These are phyloP conservation scores for Pleurotus salmoneostramineus DNA, from an alignment of 768 basidiomycete species.

Conservation along the genomic window DNA sequence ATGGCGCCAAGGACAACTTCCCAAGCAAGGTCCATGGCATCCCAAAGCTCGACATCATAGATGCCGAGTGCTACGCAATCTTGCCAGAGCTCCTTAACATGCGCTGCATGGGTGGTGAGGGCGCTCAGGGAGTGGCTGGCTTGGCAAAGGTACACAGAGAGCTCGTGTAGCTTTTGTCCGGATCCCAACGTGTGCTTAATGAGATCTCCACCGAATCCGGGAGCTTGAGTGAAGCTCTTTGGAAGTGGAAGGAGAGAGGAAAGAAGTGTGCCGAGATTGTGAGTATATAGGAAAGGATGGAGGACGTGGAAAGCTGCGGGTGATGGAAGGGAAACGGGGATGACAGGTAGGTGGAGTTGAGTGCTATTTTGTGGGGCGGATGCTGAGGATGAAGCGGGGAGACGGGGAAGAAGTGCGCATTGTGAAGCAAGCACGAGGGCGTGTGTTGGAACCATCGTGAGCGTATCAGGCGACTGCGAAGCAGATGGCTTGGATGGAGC, in stretches of 20 bases:
- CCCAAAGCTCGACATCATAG: conserved; percentile 72
- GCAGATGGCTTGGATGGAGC: conserved; percentile 32
- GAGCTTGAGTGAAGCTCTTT: conserved; percentile 34
- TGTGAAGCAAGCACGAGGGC: conserved; percentile 57
- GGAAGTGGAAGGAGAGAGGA: conserved; percentile 60
- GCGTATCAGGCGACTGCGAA: conserved; percentile 33
- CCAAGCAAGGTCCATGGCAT: conserved; percentile 76
- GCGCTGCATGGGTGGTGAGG: conserved; percentile 55
- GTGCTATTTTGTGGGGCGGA: neutral
- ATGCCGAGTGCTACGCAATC: conserved; percentile 74
- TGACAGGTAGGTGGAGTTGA: conserved; percentile 54
- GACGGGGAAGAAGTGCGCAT: conserved; percentile 52
- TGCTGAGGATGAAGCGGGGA: conserved; percentile 33
- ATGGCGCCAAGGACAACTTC: conserved; percentile 62
- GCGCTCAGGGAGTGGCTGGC: conserved; percentile 40
- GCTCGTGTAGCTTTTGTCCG: conserved; percentile 47
- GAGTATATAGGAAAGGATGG: conserved; percentile 65
- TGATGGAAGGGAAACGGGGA: conserved; percentile 68
- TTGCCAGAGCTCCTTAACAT: conserved; percentile 77
- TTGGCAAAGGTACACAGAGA: conserved; percentile 48
- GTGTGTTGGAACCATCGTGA: conserved; percentile 58
- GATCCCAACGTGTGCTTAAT: conserved; percentile 43
- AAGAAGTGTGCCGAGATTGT: conserved; percentile 56
- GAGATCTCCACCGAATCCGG: conserved; percentile 2
- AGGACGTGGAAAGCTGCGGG: conserved; percentile 65